phyloP scores from a whole-genome alignment of 163 green algal species.

The Coccomyxa subellipsoidea region DNA sequence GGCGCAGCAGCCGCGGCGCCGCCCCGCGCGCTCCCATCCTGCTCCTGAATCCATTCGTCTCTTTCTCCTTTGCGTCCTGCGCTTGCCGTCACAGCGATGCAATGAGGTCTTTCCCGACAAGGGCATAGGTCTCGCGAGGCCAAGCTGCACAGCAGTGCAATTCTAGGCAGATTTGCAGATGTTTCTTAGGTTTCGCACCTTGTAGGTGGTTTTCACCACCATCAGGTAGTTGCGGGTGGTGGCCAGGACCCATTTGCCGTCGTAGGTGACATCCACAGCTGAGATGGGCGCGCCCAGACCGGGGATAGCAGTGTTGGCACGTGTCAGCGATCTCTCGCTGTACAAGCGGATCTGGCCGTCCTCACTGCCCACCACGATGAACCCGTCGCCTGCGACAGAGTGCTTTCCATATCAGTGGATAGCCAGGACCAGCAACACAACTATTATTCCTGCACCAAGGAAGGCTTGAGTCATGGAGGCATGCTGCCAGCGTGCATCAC shows the following conservation, averaged over 20 bases:
- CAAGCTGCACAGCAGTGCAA: too few species aligned
- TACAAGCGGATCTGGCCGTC: slow-evolving; percentile 91
- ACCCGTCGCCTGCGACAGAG: slow-evolving; percentile 64
- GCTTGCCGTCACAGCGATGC: not conserved
- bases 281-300: slow-evolving; percentile 85
- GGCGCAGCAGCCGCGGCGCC: slow-evolving; percentile 79
- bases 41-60: slow-evolving; percentile 73
- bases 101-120: too few species aligned
- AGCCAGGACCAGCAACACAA: too few species aligned
- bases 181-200: not conserved
- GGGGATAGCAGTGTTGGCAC: slow-evolving; percentile 77
- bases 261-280: slow-evolving; percentile 89
- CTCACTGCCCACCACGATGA: slow-evolving; percentile 80
- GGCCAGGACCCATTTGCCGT: slow-evolving; percentile 90
- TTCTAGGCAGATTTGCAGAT: not conserved
- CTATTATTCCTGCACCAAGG: too few species aligned
- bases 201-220: slow-evolving; percentile 78
- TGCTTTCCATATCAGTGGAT: too few species aligned
- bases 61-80: slow-evolving; percentile 55
- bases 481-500: slow-evolving; percentile 11
- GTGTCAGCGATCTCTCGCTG: slow-evolving; percentile 64
- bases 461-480: too few species aligned
- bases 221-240: slow-evolving; percentile 93
- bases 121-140: too few species aligned
- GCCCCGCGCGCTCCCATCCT: slow-evolving; percentile 69